Evolutionary conservation across 306 rosid species (phyloP).

Genomic region (Sicyos baderoa): DNA sequence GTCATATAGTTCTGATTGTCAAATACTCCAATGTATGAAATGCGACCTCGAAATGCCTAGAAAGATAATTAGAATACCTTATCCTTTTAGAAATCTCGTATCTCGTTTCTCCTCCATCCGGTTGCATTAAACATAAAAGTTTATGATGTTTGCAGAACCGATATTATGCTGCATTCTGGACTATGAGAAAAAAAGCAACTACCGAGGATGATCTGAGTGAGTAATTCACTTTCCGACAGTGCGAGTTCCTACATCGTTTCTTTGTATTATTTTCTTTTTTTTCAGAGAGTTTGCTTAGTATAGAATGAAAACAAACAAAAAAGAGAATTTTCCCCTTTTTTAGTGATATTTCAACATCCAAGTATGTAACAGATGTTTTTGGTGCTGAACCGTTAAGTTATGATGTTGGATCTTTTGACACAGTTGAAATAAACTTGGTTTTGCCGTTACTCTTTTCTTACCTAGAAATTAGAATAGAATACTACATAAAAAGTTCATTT

Average conservation of each 20-base stretch:
- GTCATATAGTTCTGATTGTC: neutral
- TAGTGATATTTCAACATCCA: neutral
- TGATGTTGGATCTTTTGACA: neutral
- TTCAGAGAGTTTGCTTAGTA: neutral
- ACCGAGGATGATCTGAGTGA: conserved; percentile 18
- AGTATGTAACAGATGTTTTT: too few relatives aligned
- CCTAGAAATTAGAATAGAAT: too few relatives aligned
- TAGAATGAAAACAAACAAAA: neutral
- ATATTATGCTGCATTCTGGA: conserved; percentile 83
- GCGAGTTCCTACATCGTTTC: neutral
- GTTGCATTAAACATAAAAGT: conserved; percentile 18
- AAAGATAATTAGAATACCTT: neutral
- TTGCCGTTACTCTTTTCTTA: neutral
- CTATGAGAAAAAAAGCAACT: conserved; percentile 57
- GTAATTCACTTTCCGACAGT: conserved; percentile 7
- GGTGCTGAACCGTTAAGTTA: neutral
- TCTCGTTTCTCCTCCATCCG: neutral
- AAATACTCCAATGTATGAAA: neutral
- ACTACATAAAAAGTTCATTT: too few relatives aligned
- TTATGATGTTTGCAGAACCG: conserved; percentile 56
- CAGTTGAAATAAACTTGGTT: neutral
- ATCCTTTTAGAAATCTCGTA: neutral
- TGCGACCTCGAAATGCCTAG: neutral
- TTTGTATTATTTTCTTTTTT: neutral
- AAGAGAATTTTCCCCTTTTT: neutral